A percentile compares a stretch with the other conserved stretches of the same genome.
Conservation (phyloP, 805 yeast genomes). For the Candida awuae region DNA sequence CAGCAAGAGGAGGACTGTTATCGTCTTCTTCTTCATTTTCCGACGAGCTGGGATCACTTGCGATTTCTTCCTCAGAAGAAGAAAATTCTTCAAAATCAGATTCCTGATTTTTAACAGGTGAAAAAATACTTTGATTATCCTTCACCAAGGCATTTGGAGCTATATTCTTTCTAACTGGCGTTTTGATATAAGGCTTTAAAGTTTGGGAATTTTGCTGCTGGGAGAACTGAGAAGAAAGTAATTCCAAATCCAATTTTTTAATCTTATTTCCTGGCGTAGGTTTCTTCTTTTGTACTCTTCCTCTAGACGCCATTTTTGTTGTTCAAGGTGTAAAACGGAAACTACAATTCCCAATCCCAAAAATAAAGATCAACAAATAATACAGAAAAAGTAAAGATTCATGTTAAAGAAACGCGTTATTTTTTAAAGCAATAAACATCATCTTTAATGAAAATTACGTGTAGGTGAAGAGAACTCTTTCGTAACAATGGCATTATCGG, state of each 20-base stretch:
- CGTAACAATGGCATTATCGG: slow-evolving; percentile 37
- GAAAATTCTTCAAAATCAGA: too few species aligned
- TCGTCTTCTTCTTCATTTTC: neutral
- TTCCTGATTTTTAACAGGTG: slow-evolving; percentile 7
- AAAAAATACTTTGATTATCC: slow-evolving; percentile 11
- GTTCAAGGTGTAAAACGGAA: neutral
- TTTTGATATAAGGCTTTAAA: neutral
- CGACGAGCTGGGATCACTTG: too few species aligned
- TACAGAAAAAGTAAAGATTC: too few species aligned
- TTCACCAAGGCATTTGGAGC: slow-evolving; percentile 9
- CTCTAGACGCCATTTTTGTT: neutral
- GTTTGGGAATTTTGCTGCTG: slow-evolving; percentile 3
- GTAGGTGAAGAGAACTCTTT: too few species aligned
- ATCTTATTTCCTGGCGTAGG: slow-evolving; percentile 14
- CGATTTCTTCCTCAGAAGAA: slow-evolving; percentile 5
- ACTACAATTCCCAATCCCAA: too few species aligned
- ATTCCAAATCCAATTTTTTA: slow-evolving; percentile 7
- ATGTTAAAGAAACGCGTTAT: too few species aligned
- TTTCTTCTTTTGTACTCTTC: slow-evolving; percentile 1
- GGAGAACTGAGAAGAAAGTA: slow-evolving; percentile 8
- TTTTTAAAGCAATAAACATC: too few species aligned
- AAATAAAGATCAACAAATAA: too few species aligned
- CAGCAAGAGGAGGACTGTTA: neutral
- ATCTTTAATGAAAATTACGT: too few species aligned
- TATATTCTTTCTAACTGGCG: slow-evolving; percentile 4